phyloP scores from a whole-genome alignment of 2,329 filamentous ascomycete genomes.

The Phyllosticta citribraziliensis region DNA sequence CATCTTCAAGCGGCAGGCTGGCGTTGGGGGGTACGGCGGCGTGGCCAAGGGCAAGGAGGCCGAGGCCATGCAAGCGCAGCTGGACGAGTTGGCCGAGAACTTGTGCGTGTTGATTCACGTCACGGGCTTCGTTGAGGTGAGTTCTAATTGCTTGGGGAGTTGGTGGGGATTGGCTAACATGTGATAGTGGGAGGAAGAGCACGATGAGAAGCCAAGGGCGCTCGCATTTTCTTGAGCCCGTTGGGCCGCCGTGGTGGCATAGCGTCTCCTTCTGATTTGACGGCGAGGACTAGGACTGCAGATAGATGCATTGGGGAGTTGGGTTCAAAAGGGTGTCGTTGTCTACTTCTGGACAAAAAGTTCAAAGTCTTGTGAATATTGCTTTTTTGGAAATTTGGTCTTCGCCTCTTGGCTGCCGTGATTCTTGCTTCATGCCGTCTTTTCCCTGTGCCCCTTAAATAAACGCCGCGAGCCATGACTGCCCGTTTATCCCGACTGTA shows the following conservation, averaged over 20 bases:
- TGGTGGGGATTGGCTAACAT: not conserved
- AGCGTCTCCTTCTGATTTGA: not conserved
- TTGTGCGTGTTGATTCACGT: slow-evolving; percentile 75
- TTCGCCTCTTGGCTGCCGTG: too few relatives aligned
- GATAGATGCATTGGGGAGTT: not conserved
- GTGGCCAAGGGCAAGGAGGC: slow-evolving; percentile 22
- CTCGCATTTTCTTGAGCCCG: not conserved
- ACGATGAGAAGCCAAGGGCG: not conserved
- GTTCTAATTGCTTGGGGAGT: slow-evolving; percentile 16
- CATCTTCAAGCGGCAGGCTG: slow-evolving; percentile 80
- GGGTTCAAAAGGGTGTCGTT: not conserved
- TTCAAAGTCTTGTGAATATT: not conserved
- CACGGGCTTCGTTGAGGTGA: slow-evolving; percentile 78
- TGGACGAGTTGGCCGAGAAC: slow-evolving; percentile 73
- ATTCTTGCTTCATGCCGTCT: not conserved
- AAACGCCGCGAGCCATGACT: not conserved
- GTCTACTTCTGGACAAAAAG: not conserved
- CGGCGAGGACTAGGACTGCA: not conserved
- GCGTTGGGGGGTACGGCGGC: slow-evolving; percentile 48
- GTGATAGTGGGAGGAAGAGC: not conserved
- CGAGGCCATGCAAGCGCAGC: slow-evolving; percentile 44
- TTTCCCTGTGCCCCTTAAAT: not conserved
- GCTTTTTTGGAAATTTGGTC: not conserved
- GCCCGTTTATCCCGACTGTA: too few relatives aligned
- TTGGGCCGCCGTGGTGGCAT: not conserved